These are phyloP conservation scores for Scheffersomyces lignosus DNA, from an alignment of 805 yeast species.

Conservation along the genomic window DNA sequence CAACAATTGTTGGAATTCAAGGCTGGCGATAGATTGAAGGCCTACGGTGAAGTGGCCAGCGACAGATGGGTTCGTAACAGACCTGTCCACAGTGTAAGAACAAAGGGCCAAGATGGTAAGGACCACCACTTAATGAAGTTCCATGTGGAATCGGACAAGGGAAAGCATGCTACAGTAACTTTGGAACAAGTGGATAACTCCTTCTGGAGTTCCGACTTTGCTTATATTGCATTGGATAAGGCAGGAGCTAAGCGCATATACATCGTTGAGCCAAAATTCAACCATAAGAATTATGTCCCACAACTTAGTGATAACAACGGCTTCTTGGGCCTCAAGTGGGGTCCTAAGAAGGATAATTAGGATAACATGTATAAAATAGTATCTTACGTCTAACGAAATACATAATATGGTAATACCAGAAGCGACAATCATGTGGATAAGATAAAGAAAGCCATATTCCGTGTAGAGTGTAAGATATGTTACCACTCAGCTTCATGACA, in stretches of 20 bases:
- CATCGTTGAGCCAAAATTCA: conserved; percentile 60
- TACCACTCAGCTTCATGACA: too few species aligned
- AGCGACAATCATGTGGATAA: too few species aligned
- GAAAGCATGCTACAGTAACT: conserved; percentile 66
- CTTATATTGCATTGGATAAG: conserved; percentile 73
- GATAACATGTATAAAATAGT: too few species aligned
- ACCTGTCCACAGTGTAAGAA: conserved; percentile 70
- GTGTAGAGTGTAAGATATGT: too few species aligned
- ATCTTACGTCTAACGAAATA: too few species aligned
- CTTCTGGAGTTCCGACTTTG: conserved; percentile 64
- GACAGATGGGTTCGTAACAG: conserved; percentile 88
- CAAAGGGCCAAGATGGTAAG: conserved; percentile 71
- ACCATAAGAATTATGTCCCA: conserved; percentile 44
- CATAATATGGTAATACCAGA: too few species aligned
- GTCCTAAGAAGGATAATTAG: conserved; percentile 58
- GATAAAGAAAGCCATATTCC: too few species aligned
- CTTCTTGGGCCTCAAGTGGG: conserved; percentile 85
- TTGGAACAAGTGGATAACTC: conserved; percentile 77
- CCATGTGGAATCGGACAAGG: conserved; percentile 71
- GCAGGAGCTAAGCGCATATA: conserved; percentile 69
- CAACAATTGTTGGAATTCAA: conserved; percentile 56
- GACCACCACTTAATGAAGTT: conserved; percentile 84
- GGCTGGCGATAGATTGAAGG: conserved; percentile 65
- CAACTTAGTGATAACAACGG: conserved; percentile 46
- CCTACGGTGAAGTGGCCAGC: conserved; percentile 71